Conservation (phyloP, 768 basidiomycete species). For the Psilocybe tampanensis region DNA sequence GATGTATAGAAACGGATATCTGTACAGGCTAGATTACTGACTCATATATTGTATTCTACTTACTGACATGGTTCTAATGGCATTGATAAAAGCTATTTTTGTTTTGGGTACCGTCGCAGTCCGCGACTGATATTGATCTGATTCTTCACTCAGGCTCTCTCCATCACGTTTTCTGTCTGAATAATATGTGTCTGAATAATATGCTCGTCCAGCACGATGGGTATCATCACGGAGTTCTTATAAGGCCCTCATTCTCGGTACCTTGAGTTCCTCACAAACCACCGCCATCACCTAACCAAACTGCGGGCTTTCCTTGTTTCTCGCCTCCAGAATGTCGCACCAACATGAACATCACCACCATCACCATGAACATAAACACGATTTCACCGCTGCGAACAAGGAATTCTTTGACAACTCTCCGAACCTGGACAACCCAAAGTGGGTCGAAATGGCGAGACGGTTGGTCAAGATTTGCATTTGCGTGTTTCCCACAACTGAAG, state of each 20-base stretch:
- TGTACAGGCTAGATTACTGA: not conserved
- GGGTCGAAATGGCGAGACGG: conserved; percentile 28
- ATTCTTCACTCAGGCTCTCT: not conserved
- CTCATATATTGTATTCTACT: not conserved
- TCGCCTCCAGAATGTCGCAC: not conserved
- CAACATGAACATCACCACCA: conserved; percentile 2
- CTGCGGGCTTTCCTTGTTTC: too few species aligned
- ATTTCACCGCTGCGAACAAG: conserved; percentile 37
- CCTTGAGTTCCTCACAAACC: too few species aligned
- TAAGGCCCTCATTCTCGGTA: not conserved
- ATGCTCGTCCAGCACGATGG: not conserved
- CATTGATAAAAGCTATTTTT: not conserved
- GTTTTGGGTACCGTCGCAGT: not conserved
- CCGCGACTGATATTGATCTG: too few species aligned
- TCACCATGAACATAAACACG: conserved; percentile 13
- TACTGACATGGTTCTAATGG: not conserved
- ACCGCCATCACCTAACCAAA: too few species aligned
- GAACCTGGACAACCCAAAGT: conserved; percentile 19
- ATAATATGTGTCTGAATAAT: not conserved
- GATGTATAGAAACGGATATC: not conserved
- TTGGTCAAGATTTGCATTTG: conserved; percentile 2
- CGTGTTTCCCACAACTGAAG: too few species aligned
- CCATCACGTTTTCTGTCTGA: not conserved
- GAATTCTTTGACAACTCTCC: conserved; percentile 34
- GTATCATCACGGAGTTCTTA: not conserved